phyloP scores from a whole-genome alignment of 805 yeast species.

The Myxozyma sirexii region DNA sequence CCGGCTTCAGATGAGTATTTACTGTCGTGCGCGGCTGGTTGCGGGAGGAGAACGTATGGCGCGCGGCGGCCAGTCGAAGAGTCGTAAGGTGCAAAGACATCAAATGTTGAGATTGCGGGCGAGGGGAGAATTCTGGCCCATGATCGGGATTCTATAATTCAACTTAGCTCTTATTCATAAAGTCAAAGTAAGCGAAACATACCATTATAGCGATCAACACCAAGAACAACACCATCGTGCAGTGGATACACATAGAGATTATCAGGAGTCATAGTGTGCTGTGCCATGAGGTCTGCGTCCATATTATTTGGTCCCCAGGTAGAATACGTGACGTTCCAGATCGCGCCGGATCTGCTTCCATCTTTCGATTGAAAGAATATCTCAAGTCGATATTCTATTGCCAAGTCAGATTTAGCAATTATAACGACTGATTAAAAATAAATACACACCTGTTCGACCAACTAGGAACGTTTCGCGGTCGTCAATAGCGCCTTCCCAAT shows the following conservation, averaged over 20 bases:
- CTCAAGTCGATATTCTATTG: conserved; percentile 43
- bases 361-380: conserved; percentile 68
- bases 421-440: neutral
- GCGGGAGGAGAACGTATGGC: conserved; percentile 43
- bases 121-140: conserved; percentile 35
- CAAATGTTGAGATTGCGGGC: conserved; percentile 42
- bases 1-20: conserved; percentile 36
- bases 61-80: neutral
- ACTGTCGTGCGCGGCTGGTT: conserved; percentile 39
- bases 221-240: conserved; percentile 76
- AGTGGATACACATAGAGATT: conserved; percentile 80
- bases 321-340: conserved; percentile 85
- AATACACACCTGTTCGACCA: conserved; percentile 20
- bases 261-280: conserved; percentile 55
- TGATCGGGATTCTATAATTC: conserved; percentile 11
- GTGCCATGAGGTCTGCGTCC: conserved; percentile 57
- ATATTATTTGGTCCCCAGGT: conserved; percentile 91
- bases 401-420: no score
- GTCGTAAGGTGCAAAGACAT: conserved; percentile 51
- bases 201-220: conserved; percentile 63
- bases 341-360: conserved; percentile 59
- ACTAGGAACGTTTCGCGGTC: conserved; percentile 22
- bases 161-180: neutral
- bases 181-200: conserved; percentile 48
- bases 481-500: conserved; percentile 19